These are phyloP conservation scores for Capsicum baccatum DNA, from an alignment of 257 asterid genomes.

Conservation along the genomic window DNA sequence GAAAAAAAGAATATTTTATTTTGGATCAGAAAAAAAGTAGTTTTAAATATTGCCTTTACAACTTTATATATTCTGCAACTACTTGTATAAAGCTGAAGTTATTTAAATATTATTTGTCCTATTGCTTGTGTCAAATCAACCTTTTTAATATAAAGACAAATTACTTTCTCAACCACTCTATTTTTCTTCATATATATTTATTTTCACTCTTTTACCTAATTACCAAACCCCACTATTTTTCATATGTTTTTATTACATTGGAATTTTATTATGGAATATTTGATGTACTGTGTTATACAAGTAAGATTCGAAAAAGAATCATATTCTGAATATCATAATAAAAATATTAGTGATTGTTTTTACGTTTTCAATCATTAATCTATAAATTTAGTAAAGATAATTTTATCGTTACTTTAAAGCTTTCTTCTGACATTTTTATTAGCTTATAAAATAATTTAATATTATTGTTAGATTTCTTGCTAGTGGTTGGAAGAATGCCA, in stretches of 20 bases:
- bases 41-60: slow-evolving; percentile 49
- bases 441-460: background rate
- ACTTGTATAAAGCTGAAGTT: slow-evolving; percentile 19
- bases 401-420: background rate
- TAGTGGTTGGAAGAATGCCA: slow-evolving; percentile 2
- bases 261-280: too few species aligned
- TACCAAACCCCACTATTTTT: slow-evolving; percentile 26
- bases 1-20: background rate
- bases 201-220: slow-evolving; percentile 1
- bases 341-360: background rate
- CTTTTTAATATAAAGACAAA: slow-evolving; percentile 59
- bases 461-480: background rate
- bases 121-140: slow-evolving; percentile 37
- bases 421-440: too few species aligned
- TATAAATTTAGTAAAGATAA: background rate
- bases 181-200: background rate
- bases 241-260: background rate
- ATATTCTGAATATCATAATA: background rate
- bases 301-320: background rate
- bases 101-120: slow-evolving; percentile 24
- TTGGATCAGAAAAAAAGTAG: slow-evolving; percentile 11
- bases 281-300: background rate
- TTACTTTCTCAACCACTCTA: slow-evolving; percentile 48
- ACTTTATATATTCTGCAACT: slow-evolving; percentile 45
- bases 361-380: rapidly evolving